phyloP scores from a whole-genome alignment of 1,284 basidiomycete species.

The Ceratobasidium sp. region DNA sequence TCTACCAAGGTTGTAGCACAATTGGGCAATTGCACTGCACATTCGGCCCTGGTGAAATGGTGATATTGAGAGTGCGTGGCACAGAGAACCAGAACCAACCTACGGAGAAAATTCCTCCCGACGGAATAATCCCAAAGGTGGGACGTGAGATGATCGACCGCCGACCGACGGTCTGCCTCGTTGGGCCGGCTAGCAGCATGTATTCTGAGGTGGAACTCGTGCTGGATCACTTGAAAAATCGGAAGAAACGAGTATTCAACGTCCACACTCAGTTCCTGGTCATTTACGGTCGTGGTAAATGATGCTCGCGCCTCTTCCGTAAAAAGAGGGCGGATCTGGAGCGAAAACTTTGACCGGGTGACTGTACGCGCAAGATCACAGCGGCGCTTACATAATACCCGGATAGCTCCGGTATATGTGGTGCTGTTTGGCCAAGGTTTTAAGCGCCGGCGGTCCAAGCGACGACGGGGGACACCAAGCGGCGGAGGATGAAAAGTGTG shows the following conservation, averaged over 20 bases:
- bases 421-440: no score
- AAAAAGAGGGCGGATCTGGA: no score
- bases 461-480: no score
- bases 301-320: no score
- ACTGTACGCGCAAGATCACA: no score
- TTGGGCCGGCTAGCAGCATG: neutral
- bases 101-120: neutral
- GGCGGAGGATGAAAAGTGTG: no score
- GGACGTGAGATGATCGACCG: neutral
- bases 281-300: neutral
- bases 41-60: neutral
- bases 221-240: neutral
- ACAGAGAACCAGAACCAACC: neutral
- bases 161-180: neutral
- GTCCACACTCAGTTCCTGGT: neutral
- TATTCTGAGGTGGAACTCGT: neutral
- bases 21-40: neutral
- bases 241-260: neutral
- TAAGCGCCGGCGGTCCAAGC: no score
- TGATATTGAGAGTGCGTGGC: neutral
- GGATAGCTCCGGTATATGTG: no score
- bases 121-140: neutral
- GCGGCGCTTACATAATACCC: no score
- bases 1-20: neutral
- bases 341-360: no score